phyloP scores from a whole-genome alignment of 1,284 basidiomycete genomes.

The Irpex lacteus region DNA sequence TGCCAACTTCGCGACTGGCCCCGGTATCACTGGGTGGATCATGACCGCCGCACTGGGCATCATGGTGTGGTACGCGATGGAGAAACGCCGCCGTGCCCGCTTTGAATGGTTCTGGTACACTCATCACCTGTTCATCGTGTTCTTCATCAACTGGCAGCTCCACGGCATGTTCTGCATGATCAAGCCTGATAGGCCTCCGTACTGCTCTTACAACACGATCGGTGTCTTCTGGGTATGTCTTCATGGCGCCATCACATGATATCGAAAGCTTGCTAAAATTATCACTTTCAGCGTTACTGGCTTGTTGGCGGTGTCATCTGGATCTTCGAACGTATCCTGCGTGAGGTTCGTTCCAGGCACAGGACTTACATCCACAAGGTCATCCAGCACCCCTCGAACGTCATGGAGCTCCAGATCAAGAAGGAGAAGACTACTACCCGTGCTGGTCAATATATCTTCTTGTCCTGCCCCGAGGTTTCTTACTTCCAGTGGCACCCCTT shows the following conservation, averaged over 20 bases:
- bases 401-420: slow-evolving; percentile 91
- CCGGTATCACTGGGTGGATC: slow-evolving; percentile 89
- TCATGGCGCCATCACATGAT: neutral
- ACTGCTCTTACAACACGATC: slow-evolving; percentile 79
- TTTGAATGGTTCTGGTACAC: slow-evolving; percentile 91
- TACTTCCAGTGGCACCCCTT: slow-evolving; percentile 96
- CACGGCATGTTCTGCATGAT: slow-evolving; percentile 97
- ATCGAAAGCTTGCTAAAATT: slow-evolving; percentile 1
- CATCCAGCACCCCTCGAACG: slow-evolving; percentile 88
- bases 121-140: slow-evolving; percentile 85
- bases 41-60: slow-evolving; percentile 71
- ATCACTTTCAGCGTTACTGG: slow-evolving; percentile 72
- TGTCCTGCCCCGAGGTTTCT: slow-evolving; percentile 82
- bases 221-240: slow-evolving; percentile 85
- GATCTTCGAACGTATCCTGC: slow-evolving; percentile 81
- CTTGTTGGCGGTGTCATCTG: slow-evolving; percentile 83
- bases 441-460: slow-evolving; percentile 88
- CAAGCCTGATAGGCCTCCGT: slow-evolving; percentile 83
- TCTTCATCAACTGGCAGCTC: slow-evolving; percentile 89
- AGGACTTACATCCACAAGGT: slow-evolving; percentile 89
- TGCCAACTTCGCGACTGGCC: slow-evolving; percentile 84
- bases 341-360: slow-evolving; percentile 85
- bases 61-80: slow-evolving; percentile 82
- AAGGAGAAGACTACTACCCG: slow-evolving; percentile 81
- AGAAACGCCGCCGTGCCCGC: slow-evolving; percentile 69